Evolutionary conservation across 148 eudicot species (phyloP), one percentile per base, ranked within the genome.

Genomic region (Drosera capensis): DNA sequence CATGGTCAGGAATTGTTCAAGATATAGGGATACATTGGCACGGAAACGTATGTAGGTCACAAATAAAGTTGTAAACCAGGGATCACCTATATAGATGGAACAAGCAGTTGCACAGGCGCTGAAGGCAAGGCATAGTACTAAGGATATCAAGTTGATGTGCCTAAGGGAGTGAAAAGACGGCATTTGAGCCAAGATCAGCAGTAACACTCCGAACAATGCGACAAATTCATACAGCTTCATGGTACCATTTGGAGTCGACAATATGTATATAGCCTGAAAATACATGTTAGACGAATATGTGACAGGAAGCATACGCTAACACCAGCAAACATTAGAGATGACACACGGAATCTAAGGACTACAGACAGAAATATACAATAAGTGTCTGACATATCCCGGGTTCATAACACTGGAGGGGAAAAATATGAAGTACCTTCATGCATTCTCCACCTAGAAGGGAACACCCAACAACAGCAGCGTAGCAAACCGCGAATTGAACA

Each of bases 101-200:
- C 69, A 86, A n/a, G 71, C 94, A 5, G 74, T 67, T 16, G 77
- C 68, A 57, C 68, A 79, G 24, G 87, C 78, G 49, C 83, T 70
- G 23, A 75, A 83, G 25, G 73, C 70, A 21, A 79, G 70, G 23
- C 75, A 23, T 3, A 74, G 31, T 8, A 75, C 0, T 8, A 79
- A 40, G 40, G 86, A 79, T 20, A 71, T 45, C n/a, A 74, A 71
- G 56, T 71, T 74, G 36, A 79, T 74, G 67, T 79, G 67, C 60
- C 81, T 68, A 11, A 79, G 54, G 2, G 81, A 74, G 47, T 79
- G 86, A 54, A 79, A 79, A 26, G 78, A 66, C 23, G 81, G 81
- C 48, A 78, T 48, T 54, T 78, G 86, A n/a, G 75, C 74, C 70
- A 78, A 50, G 0, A 71, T 35, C n/a, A 78, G 41, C 40, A 64